Conservation (phyloP, 2,329 filamentous ascomycete species). For the Ophiocordyceps robertsii region DNA sequence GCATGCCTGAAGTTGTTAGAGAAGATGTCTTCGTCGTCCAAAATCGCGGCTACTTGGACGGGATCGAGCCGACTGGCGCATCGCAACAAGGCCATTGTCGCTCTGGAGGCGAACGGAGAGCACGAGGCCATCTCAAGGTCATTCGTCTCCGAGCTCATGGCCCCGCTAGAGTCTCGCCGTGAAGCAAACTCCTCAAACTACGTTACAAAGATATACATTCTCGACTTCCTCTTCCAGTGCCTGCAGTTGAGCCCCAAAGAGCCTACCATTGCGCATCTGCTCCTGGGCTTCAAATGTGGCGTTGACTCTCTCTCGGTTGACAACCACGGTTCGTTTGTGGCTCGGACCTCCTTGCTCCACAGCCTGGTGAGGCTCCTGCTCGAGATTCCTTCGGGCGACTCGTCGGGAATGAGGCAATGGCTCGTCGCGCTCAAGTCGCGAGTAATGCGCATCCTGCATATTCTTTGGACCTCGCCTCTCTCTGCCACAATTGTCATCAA, state of each 20-base stretch:
- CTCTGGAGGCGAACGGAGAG: conserved; percentile 72
- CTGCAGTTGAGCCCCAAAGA: conserved; percentile 60
- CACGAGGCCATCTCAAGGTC: conserved; percentile 66
- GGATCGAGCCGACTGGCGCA: conserved; percentile 48
- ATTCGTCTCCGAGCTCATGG: conserved; percentile 54
- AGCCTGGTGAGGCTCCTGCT: conserved; percentile 60
- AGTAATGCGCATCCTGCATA: conserved; percentile 59
- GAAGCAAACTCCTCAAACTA: conserved; percentile 60
- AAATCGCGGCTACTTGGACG: conserved; percentile 57
- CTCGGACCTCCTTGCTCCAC: conserved; percentile 70
- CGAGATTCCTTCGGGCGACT: conserved; percentile 51
- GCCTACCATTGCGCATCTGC: conserved; percentile 78
- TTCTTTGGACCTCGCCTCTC: conserved; percentile 72
- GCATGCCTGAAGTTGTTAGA: conserved; percentile 72
- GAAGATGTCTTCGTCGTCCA: conserved; percentile 73
- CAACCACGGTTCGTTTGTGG: conserved; percentile 55
- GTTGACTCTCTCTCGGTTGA: conserved; percentile 57
- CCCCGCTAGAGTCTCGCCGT: conserved; percentile 58
- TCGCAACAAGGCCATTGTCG: conserved; percentile 74
- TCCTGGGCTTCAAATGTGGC: conserved; percentile 76
- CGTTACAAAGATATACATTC: conserved; percentile 67
- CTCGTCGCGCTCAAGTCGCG: conserved; percentile 55
- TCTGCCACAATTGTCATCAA: conserved; percentile 62
- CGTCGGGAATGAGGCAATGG: conserved; percentile 51
- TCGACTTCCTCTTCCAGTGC: conserved; percentile 76